These are phyloP conservation scores for Podospora australis DNA, from an alignment of 495 filamentous ascomycete species.

Conservation along the genomic window DNA sequence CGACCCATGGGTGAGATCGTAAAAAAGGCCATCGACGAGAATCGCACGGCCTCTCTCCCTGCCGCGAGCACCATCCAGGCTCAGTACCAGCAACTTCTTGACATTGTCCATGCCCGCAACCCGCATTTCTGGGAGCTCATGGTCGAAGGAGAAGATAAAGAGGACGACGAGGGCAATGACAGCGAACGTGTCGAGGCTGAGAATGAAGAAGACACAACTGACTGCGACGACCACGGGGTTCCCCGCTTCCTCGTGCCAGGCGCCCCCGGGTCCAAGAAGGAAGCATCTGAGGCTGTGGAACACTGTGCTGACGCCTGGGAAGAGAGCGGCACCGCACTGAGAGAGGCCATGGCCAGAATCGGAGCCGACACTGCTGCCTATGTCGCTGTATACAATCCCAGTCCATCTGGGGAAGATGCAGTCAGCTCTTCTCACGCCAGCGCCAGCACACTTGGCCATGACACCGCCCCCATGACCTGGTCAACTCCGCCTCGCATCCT, in stretches of 20 bases:
- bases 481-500: background rate
- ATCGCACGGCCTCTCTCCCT: too few relatives aligned
- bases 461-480: too few relatives aligned
- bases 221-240: too few relatives aligned
- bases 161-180: conserved; percentile 12
- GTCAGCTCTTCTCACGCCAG: background rate
- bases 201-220: too few relatives aligned
- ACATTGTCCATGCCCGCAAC: conserved; percentile 24
- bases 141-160: conserved; percentile 18
- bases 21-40: too few relatives aligned
- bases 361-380: conserved; percentile 22
- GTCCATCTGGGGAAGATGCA: background rate
- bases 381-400: background rate
- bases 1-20: too few relatives aligned
- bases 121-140: conserved; percentile 32
- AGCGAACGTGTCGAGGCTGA: too few relatives aligned
- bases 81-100: conserved; percentile 27
- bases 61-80: too few relatives aligned
- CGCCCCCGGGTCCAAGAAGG: conserved; percentile 18
- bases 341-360: conserved; percentile 29
- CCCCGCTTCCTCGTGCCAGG: too few relatives aligned
- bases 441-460: too few relatives aligned
- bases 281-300: conserved; percentile 28
- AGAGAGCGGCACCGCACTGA: conserved; percentile 32
- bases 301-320: conserved; percentile 33